Evolutionary conservation across 169 alveolate genomes (phyloP).

Genomic region (Haemoproteus tartakovskyi): DNA sequence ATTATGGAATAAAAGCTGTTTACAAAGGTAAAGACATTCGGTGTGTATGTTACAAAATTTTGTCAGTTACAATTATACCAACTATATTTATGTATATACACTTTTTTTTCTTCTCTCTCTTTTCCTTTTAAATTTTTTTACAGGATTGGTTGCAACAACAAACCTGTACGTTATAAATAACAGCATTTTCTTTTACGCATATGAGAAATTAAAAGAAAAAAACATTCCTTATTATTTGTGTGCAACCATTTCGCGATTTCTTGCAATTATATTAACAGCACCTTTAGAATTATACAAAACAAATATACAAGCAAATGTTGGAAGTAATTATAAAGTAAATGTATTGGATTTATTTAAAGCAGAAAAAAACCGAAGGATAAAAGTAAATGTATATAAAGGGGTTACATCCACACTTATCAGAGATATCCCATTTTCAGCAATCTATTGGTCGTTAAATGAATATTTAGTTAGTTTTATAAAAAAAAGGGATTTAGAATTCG

Average conservation of each 20-base stretch:
- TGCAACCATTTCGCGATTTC: conserved; percentile 47
- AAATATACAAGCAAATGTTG: conserved; percentile 62
- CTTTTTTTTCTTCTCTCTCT: not conserved
- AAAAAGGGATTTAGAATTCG: conserved; percentile 29
- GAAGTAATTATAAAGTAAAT: conserved; percentile 38
- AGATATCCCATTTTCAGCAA: conserved; percentile 69
- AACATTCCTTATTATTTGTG: conserved; percentile 47
- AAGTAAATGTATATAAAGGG: conserved; percentile 60
- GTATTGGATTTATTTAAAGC: conserved; percentile 37
- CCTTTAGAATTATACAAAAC: conserved; percentile 58
- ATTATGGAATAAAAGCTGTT: conserved; percentile 49
- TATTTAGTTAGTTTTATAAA: conserved; percentile 52
- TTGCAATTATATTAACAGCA: conserved; percentile 49
- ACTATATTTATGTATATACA: not conserved
- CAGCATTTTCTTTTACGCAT: conserved; percentile 50
- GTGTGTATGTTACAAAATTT: not conserved
- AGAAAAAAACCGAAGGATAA: conserved; percentile 39
- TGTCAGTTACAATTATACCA: not conserved
- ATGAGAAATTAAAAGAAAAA: conserved; percentile 56
- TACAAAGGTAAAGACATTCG: conserved; percentile 29
- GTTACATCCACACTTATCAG: conserved; percentile 67
- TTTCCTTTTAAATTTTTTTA: not conserved
- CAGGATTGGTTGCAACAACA: conserved; percentile 42
- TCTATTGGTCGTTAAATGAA: conserved; percentile 68
- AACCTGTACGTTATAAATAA: conserved; percentile 52